Evolutionary conservation across 495 filamentous ascomycete species (phyloP), one percentile per base, ranked within the genome.

Genomic region (Opeltia flavorubescens): DNA sequence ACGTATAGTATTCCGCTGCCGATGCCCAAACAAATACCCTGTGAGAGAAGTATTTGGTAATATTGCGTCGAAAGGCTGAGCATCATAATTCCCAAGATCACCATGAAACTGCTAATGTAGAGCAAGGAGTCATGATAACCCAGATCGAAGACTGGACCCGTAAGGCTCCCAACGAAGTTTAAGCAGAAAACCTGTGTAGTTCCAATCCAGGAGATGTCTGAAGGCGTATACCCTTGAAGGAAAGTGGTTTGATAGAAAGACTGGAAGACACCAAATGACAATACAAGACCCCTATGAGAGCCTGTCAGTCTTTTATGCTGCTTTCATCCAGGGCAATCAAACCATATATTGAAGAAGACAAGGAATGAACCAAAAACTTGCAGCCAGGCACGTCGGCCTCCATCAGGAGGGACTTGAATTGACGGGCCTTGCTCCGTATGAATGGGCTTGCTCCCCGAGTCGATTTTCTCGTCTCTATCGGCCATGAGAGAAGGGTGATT

Each of bases 141-240:
- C 7, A 50, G 45, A 48, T 75, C 70, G 31, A 61, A 69, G 5
- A 71, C 36, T 0, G 69, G 66, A 0, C 71, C 69, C 0, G 62
- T 59, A 7, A 72, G 17, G 2, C 66, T 48, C 15, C 69, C 69
- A 0, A 59, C 55, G 29, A 68, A 36, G 2, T 69, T 54, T 7
- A 72, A 48, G 7, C 69, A 53, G 18, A 63, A 62, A 0, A 58
- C 64, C 42, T 72, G 66, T 4, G 69, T 53, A 3, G 63, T 67
- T 6, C 67, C 67, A 18, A 72, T 67, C 71, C 71, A 75, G 2
- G 70, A 65, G 25, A 70, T 71, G 2, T 51, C 48, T 0, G 68
- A 70, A 1, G 63, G 47, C 0, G 59, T 53, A 23, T 55, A 49
- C 20, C 33, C n/a, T 9, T 2, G 24, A 21, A 59, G 50, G 38